Evolutionary conservation across 2,329 filamentous ascomycete genomes (phyloP), one percentile per base, ranked within the genome.

Genomic region (Harringtonia lauricola): DNA sequence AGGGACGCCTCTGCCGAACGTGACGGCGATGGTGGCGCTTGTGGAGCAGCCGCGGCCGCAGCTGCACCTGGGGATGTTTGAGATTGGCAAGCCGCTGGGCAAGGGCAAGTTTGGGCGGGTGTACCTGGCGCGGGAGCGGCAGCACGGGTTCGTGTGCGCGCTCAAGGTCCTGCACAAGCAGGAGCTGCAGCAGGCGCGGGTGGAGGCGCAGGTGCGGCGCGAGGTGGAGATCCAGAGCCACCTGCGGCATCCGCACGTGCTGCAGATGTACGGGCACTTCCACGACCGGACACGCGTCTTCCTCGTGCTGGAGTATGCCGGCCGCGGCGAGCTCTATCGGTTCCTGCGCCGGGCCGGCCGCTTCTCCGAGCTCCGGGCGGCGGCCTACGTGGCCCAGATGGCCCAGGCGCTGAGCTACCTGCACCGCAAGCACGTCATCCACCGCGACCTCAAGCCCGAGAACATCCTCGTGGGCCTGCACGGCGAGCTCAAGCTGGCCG

Each of bases 401-500:
- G 84, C 85, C n/a, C 83, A 83, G 36, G 88, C 88, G 0, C 68
- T 95, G 54, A 81, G 82, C 53, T 96, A 95, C 59, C 74, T 95
- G 37, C 89, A 95, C 69, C 87, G 87, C 61, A 96, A 96, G 69
- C 88, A 95, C 62, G 86, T 96, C 54, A 96, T 96, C 68, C 90
- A 96, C 64, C 77, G 89, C 47, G 89, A 96, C 56, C 95, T 96
- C 67, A 96, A 96, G 70, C 89, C 89, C 3, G 89, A 96, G 65
- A 96, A 96, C 57, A 96, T 96, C 51, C 74, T 96, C 21, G 83
- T 96, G 28, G 90, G 90, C 14, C 88, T 96, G 47, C 90, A 96
- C 59, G 92, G 89, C 52, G 92, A 98, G 70, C 89, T 98, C 67
- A 98, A 98, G 65, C 89, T 98, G 57, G 94, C 87, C 5, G 92